Evolutionary conservation across 176 grass and related monocot genomes (phyloP).

Genomic region (Oryza meyeriana): DNA sequence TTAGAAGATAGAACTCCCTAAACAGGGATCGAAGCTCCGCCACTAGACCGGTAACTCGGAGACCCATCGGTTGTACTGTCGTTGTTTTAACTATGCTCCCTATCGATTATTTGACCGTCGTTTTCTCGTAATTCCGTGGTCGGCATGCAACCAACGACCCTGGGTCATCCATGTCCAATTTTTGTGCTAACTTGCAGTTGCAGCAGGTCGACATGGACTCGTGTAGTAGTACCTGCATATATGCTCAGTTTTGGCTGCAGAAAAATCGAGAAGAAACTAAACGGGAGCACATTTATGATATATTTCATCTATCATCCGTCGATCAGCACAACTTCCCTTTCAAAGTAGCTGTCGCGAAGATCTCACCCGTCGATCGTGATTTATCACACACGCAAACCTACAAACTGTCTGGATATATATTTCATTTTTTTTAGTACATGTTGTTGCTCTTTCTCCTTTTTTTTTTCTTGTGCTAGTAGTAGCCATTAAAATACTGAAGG

Average conservation of each 20-base stretch:
- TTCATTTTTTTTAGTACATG: too few relatives aligned
- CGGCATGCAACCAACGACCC: not conserved
- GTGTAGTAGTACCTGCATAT: not conserved
- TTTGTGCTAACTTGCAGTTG: too few relatives aligned
- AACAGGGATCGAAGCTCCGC: not conserved
- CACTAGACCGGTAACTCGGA: not conserved
- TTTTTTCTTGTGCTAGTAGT: not conserved
- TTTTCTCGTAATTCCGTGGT: not conserved
- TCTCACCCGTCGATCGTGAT: not conserved
- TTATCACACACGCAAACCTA: not conserved
- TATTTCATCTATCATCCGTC: not conserved
- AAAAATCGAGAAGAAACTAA: not conserved
- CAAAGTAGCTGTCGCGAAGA: not conserved
- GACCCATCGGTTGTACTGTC: too few relatives aligned
- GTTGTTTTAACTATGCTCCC: too few relatives aligned
- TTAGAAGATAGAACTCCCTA: too few relatives aligned
- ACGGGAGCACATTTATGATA: too few relatives aligned
- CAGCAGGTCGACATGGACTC: not conserved
- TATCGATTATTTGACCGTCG: not conserved
- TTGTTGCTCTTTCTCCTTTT: not conserved
- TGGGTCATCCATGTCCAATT: not conserved
- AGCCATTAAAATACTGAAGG: not conserved
- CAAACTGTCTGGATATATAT: not conserved
- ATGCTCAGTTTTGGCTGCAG: not conserved
- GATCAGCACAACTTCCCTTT: not conserved